phyloP scores from a whole-genome alignment of 768 basidiomycete genomes.

The Boletus fagicola region DNA sequence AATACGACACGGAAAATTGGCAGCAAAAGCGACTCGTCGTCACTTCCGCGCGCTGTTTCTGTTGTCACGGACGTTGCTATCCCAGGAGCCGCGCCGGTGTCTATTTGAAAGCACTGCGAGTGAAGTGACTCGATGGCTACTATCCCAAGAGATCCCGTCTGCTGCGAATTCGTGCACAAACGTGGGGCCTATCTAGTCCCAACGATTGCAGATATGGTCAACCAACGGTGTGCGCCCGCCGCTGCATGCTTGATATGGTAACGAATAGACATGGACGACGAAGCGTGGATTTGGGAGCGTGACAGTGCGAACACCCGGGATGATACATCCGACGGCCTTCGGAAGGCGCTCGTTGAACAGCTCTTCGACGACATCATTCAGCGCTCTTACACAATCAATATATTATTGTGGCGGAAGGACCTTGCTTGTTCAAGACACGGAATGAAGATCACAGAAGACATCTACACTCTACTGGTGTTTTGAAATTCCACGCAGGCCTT shows the following conservation, averaged over 20 bases:
- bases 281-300: background rate
- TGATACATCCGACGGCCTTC: background rate
- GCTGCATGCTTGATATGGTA: background rate
- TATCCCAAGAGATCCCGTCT: background rate
- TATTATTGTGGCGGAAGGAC: background rate
- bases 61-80: background rate
- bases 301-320: background rate
- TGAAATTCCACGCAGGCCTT: background rate
- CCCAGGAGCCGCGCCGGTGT: background rate
- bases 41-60: background rate
- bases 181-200: background rate
- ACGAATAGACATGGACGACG: background rate
- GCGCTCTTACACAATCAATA: background rate
- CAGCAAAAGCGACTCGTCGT: too few species aligned
- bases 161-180: background rate
- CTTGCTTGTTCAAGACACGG: background rate
- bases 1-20: too few species aligned
- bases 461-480: too few species aligned
- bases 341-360: background rate
- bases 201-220: background rate
- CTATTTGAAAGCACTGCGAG: background rate
- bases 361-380: background rate
- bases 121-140: background rate
- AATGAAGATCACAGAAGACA: conserved; percentile 6
- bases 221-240: background rate